Evolutionary conservation across 23 red algal genomes (phyloP).

Genomic region (Agarophyton chilense): DNA sequence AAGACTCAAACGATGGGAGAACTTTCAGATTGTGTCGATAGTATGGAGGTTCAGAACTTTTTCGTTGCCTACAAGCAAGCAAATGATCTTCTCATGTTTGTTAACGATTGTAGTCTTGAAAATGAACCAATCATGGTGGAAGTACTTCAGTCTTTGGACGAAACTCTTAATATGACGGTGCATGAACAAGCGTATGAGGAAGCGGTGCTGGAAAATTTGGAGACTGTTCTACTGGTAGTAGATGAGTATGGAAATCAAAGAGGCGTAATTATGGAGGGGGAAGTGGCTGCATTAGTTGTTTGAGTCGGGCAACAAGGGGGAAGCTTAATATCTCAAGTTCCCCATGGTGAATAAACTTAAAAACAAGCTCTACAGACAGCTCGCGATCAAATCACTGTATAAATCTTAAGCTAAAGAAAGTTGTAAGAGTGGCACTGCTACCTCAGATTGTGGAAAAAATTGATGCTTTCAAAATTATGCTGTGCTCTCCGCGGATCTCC

Average conservation of each 20-base stretch:
- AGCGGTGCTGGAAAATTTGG: slow-evolving; percentile 70
- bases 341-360: slow-evolving; percentile 75
- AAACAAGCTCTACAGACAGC: slow-evolving; percentile 79
- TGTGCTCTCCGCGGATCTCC: no score
- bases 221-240: slow-evolving; percentile 76
- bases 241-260: slow-evolving; percentile 89
- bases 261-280: slow-evolving; percentile 89
- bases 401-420: slow-evolving; percentile 76
- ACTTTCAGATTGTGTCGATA: slow-evolving; percentile 58
- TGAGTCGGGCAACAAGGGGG: slow-evolving; percentile 64
- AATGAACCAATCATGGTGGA: slow-evolving; percentile 89
- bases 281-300: slow-evolving; percentile 57
- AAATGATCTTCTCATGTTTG: slow-evolving; percentile 87
- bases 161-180: slow-evolving; percentile 72
- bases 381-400: slow-evolving; percentile 77
- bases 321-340: slow-evolving; percentile 71
- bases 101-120: slow-evolving; percentile 53
- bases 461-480: no score
- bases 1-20: slow-evolving; percentile 87
- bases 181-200: slow-evolving; percentile 79
- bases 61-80: slow-evolving; percentile 79
- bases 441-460: no score
- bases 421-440: no score
- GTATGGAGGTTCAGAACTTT: slow-evolving; percentile 77
- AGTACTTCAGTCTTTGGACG: slow-evolving; percentile 71